These are phyloP conservation scores for Neurospora sp. DNA, from an alignment of 495 filamentous ascomycete species.

Conservation along the genomic window DNA sequence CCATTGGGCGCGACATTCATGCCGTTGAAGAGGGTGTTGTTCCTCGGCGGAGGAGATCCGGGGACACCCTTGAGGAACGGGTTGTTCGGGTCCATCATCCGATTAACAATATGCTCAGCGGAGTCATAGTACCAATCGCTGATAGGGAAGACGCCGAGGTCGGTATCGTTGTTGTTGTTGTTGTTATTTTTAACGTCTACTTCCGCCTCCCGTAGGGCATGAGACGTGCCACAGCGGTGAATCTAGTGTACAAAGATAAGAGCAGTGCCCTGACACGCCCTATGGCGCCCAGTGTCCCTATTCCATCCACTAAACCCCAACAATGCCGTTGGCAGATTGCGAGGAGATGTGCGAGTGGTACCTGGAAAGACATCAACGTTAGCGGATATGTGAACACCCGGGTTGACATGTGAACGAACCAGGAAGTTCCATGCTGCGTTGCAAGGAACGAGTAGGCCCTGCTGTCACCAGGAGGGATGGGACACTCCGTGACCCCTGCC, in stretches of 20 bases:
- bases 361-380: slow-evolving; percentile 17
- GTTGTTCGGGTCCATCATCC: slow-evolving; percentile 31
- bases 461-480: slow-evolving; percentile 28
- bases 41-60: slow-evolving; percentile 3
- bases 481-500: slow-evolving; percentile 30
- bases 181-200: too few species aligned
- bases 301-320: too few species aligned
- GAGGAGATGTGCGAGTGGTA: slow-evolving; percentile 38
- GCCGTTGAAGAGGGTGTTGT: slow-evolving; percentile 23
- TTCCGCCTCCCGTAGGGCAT: too few species aligned
- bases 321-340: slow-evolving; percentile 34
- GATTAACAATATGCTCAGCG: not conserved
- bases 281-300: too few species aligned
- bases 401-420: slow-evolving; percentile 20
- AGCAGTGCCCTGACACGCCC: too few species aligned
- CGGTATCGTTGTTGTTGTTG: too few species aligned
- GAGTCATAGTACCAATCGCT: slow-evolving; percentile 26
- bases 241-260: too few species aligned
- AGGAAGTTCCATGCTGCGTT: slow-evolving; percentile 42
- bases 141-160: slow-evolving; percentile 36
- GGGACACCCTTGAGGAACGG: slow-evolving; percentile 21
- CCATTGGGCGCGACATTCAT: slow-evolving; percentile 24
- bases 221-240: too few species aligned
- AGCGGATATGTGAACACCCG: not conserved
- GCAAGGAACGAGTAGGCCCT: slow-evolving; percentile 42